Conservation (phyloP, 1,284 basidiomycete species). For the Trametes pubescens region DNA sequence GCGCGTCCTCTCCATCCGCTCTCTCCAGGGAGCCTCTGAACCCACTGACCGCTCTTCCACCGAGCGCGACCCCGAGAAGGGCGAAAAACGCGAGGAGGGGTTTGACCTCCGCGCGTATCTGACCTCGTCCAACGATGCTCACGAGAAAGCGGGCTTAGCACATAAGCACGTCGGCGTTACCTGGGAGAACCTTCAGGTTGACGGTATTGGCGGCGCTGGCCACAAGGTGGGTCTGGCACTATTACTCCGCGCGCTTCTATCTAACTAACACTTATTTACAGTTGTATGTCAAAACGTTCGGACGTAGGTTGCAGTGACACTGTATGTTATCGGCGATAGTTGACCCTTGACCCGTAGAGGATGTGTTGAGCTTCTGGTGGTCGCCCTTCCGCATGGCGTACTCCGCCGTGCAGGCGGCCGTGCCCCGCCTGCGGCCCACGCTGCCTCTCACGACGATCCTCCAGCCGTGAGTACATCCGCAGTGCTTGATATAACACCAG, state of each 20-base stretch:
- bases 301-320: conserved; percentile 48
- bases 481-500: not conserved
- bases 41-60: conserved; percentile 33
- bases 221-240: conserved; percentile 55
- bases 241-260: not conserved
- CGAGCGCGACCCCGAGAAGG: conserved; percentile 56
- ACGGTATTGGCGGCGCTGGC: conserved; percentile 69
- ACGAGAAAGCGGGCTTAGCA: conserved; percentile 77
- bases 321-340: conserved; percentile 13
- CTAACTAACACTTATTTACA: conserved; percentile 36
- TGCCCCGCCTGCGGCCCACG: conserved; percentile 62
- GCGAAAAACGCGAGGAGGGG: conserved; percentile 42
- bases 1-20: conserved; percentile 44
- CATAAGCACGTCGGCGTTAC: conserved; percentile 87
- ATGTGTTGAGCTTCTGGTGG: conserved; percentile 62
- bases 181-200: conserved; percentile 80
- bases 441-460: conserved; percentile 64
- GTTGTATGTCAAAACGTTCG: conserved; percentile 74
- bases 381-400: conserved; percentile 61
- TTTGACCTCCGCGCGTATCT: conserved; percentile 85
- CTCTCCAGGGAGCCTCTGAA: conserved; percentile 24
- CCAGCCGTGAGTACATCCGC: conserved; percentile 64
- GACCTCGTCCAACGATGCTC: conserved; percentile 69
- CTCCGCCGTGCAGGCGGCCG: conserved; percentile 52
- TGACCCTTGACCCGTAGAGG: conserved; percentile 53